A percentile compares a stretch with the other conserved stretches of the same genome.
These are phyloP conservation scores for Elymus sibiricus DNA, from an alignment of 176 grass and related monocot species.

Conservation along the genomic window DNA sequence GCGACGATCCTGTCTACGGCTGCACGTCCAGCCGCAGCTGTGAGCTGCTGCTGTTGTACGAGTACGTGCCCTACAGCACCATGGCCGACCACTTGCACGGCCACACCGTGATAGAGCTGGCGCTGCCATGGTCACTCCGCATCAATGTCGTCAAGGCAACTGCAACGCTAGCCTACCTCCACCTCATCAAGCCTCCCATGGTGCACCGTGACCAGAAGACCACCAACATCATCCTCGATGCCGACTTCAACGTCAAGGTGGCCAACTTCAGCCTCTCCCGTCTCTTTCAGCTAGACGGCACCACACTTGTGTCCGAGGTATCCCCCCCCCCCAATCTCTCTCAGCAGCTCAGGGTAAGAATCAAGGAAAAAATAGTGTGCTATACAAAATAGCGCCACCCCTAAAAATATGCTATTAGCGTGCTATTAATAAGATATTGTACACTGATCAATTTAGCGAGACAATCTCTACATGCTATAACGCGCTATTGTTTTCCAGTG, in stretches of 20 bases:
- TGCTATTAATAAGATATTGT: no score
- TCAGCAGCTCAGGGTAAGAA: no score
- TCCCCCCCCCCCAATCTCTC: conserved; percentile 51
- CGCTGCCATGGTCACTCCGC: conserved; percentile 53
- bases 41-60: conserved; percentile 76
- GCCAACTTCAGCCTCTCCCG: conserved; percentile 83
- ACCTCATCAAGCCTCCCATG: conserved; percentile 62
- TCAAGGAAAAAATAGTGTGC: no score
- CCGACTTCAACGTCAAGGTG: conserved; percentile 69
- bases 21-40: conserved; percentile 78
- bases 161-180: conserved; percentile 60
- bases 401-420: no score
- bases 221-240: conserved; percentile 78
- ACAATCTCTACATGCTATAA: no score
- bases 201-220: conserved; percentile 83
- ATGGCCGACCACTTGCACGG: conserved; percentile 83
- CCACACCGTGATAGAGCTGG: not conserved
- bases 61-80: conserved; percentile 73
- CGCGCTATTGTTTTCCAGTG: no score
- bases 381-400: no score
- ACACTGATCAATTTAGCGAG: no score
- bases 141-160: conserved; percentile 58
- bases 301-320: conserved; percentile 71
- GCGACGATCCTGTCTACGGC: conserved; percentile 66
- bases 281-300: conserved; percentile 55